Base-by-base conservation (phyloP, 83 land plant species). In the Larix sibirica region DNA sequence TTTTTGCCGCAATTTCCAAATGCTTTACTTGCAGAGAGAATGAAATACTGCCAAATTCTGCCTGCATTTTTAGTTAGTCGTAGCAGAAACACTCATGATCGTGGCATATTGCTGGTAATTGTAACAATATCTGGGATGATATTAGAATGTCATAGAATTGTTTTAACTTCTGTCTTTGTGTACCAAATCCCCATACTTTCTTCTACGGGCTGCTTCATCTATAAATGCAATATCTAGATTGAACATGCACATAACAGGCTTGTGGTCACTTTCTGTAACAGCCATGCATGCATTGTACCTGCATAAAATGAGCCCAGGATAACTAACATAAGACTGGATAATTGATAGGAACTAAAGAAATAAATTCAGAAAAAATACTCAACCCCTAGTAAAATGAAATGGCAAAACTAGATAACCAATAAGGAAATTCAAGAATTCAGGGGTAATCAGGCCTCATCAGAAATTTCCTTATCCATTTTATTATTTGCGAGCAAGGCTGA, bases 131-230 rank as follows among this genome's bases (percentile, higher is more conserved):
- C 79, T 12, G 88, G 90, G 61, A 83, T 65, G 65, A 59, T 31
- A 47, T 86, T 68, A 42, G 77, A 73, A 47, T 80, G 83, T 26
- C 76, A 71, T 38, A 87, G 65, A 63, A 38, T 78, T 6, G 16
- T 50, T 18, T 56, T 73, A 23, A 83, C 83, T 82, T 81, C 50
- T 6, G 14, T 85, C 69, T 24, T 78, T 85, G 21, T 42, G 74
- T 83, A 89, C n/a, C 36, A 89, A 77, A 24, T 84, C 77, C 17
- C 91, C 89, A 63, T 83, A 87, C 63, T 84, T 80, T 59, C 84
- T 70, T 77, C 91, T 88, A 66, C 91, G 86, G 7, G 90, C 86
- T n/a, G 91, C 89, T 84, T 89, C 89, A 82, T 89, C 84, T 40
- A 89, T 75, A 33, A 80, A 84, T 17, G 91, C 84, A 74, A 89